phyloP scores from a whole-genome alignment of 768 basidiomycete species.

The Clathrus columnatus region DNA sequence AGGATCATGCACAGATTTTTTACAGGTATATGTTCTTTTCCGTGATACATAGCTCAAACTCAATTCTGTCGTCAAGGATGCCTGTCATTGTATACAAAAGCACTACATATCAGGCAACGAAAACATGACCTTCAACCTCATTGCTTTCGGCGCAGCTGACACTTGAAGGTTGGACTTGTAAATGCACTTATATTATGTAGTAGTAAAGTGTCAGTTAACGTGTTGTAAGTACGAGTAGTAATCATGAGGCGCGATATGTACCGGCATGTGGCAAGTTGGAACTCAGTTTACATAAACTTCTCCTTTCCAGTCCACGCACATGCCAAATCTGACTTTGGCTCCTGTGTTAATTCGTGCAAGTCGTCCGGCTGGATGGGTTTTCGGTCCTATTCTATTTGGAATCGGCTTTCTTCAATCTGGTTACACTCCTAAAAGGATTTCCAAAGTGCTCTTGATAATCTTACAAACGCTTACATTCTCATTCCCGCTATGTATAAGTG shows the following conservation, averaged over 20 bases:
- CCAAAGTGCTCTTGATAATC: background rate
- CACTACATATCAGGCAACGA: constrained; percentile 45
- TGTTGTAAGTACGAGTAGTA: background rate
- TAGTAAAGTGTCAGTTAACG: background rate
- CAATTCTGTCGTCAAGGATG: constrained; percentile 39
- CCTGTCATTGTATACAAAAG: constrained; percentile 51
- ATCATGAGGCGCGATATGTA: background rate
- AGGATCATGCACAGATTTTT: constrained; percentile 50
- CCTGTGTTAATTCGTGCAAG: constrained; percentile 9
- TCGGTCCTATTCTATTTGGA: constrained; percentile 15
- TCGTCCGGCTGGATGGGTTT: constrained; percentile 13
- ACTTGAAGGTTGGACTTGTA: background rate
- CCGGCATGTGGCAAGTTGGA: too few species aligned
- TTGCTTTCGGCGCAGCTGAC: constrained; percentile 39
- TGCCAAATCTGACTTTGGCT: too few species aligned
- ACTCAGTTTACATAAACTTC: too few species aligned
- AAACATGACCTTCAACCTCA: constrained; percentile 58
- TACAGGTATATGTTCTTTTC: constrained; percentile 33
- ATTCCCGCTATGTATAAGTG: constrained; percentile 14
- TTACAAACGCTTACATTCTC: constrained; percentile 11
- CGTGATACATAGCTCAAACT: background rate
- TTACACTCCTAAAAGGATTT: background rate
- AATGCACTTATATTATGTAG: background rate
- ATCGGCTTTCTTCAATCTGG: constrained; percentile 15
- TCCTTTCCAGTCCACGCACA: too few species aligned